Evolutionary conservation across 768 basidiomycete species (phyloP), one percentile per base, ranked within the genome.

Genomic region (Boletus tomentosulus): DNA sequence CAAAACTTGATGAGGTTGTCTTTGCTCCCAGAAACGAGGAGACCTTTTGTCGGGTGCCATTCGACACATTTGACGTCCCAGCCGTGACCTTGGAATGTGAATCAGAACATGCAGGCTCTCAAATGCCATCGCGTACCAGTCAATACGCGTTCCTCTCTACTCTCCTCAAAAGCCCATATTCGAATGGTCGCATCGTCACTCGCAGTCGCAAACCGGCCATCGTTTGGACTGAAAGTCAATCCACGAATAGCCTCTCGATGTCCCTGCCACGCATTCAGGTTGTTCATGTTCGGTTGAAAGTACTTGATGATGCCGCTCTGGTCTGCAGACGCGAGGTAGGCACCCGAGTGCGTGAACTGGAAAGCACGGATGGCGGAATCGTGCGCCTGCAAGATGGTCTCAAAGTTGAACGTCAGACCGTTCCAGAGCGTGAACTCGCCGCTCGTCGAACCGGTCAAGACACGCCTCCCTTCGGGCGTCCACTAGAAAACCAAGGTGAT

Each of bases 371-470:
- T 90, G 37, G 93, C 89, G 2, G 88, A 86, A 66, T 99, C 97
- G 71, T 99, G 97, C 1, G 95, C 96, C 73, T 98, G 96, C n/a
- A 98, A 82, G 61, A 99, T 98, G 0, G 96, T 97, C 71, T 99
- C 97, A 66, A 98, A 99, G 74, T 98, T 99, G 84, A 98, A 99
- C 0, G 97, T 98, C 24, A 96, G 79, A 27, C 96, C 96, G 61
- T 99, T 99, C 97, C 97, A 98, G 6, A 98, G 81, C 1, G 96
- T 98, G 72, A 99, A 98, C 73, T 98, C 97, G 44, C 97, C 97
- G 57, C 89, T 92, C 22, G 94, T 93, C 11, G 94, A 95, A 16
- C 97, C 97, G 3, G 97, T 98, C 45, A 98, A 74, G 22, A 98
- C 79, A 3, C 97, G 85, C 31, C 97, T 82, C 51, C 87, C 93